Evolutionary conservation across 2,329 filamentous ascomycete species (phyloP).

Genomic region (Botrytis galanthina): DNA sequence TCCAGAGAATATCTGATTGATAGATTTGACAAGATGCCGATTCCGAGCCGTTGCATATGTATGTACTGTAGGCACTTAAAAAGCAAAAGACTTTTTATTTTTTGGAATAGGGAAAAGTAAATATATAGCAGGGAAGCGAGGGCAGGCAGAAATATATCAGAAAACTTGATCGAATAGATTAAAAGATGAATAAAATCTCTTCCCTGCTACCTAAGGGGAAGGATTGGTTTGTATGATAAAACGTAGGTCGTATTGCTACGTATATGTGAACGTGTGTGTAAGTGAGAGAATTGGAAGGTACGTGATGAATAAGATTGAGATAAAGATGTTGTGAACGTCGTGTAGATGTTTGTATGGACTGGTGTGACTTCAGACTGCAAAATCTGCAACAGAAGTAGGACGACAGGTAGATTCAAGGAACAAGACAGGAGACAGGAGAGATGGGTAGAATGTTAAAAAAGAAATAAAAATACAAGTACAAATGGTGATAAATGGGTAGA

Average conservation of each 20-base stretch:
- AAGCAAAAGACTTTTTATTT: background rate
- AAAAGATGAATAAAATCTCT: background rate
- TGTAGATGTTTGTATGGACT: conserved; percentile 1
- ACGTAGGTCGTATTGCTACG: background rate
- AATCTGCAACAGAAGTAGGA: conserved; percentile 5
- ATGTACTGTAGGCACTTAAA: background rate
- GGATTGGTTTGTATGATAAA: background rate
- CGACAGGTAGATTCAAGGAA: background rate
- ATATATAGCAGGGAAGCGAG: background rate
- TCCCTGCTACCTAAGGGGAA: background rate
- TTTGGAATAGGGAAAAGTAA: background rate
- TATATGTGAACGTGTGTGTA: background rate
- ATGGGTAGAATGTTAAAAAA: background rate
- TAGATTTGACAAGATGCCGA: conserved; percentile 9
- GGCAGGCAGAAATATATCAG: background rate
- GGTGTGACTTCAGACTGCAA: conserved; percentile 1
- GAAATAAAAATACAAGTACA: background rate
- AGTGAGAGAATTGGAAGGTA: background rate
- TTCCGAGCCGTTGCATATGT: conserved; percentile 16
- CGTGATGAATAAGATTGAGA: background rate
- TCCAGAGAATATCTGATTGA: background rate
- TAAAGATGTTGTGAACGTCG: background rate
- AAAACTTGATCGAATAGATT: background rate
- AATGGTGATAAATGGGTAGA: background rate
- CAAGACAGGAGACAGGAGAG: background rate